A percentile compares a stretch with the other conserved stretches of the same genome.
Conservation (phyloP, 129 eudicot species). For the Kitagawia praeruptora region DNA sequence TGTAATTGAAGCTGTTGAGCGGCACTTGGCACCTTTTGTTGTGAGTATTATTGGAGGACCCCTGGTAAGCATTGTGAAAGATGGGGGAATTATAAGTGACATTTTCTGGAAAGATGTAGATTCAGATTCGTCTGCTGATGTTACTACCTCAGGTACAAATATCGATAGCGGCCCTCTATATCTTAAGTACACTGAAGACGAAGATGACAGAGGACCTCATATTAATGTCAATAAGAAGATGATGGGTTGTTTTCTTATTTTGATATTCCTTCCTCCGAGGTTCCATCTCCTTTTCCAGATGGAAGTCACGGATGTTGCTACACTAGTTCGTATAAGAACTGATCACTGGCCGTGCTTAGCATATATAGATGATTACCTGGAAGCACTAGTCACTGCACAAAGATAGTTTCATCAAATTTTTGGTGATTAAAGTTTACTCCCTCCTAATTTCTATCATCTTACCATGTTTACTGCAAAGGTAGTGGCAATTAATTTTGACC, state of each 20-base stretch:
- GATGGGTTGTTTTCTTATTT: slow-evolving; percentile 58
- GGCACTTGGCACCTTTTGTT: slow-evolving; percentile 56
- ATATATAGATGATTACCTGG: slow-evolving; percentile 85
- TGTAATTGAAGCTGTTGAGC: slow-evolving; percentile 61
- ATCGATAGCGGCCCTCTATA: slow-evolving; percentile 56
- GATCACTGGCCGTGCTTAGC: slow-evolving; percentile 99
- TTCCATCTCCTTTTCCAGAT: slow-evolving; percentile 86
- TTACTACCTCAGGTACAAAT: slow-evolving; percentile 25
- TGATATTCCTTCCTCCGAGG: slow-evolving; percentile 92
- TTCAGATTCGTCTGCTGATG: slow-evolving; percentile 40
- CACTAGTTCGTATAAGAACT: slow-evolving; percentile 80
- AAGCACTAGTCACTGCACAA: slow-evolving; percentile 59
- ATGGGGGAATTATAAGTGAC: slow-evolving; percentile 55
- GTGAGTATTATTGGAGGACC: slow-evolving; percentile 75
- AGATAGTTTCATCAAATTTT: slow-evolving; percentile 12
- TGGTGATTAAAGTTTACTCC: not conserved
- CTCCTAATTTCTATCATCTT: not conserved
- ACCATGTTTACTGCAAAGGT: not conserved
- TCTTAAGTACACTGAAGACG: slow-evolving; percentile 58
- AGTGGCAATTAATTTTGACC: slow-evolving; percentile 10
- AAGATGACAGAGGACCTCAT: slow-evolving; percentile 41
- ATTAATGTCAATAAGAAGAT: slow-evolving; percentile 33
- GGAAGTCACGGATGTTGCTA: slow-evolving; percentile 71
- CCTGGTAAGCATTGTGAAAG: slow-evolving; percentile 59
- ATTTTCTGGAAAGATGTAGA: slow-evolving; percentile 38